Base-by-base conservation (phyloP, 2,329 filamentous ascomycete genomes). In the Tolypocladium amazonense region DNA sequence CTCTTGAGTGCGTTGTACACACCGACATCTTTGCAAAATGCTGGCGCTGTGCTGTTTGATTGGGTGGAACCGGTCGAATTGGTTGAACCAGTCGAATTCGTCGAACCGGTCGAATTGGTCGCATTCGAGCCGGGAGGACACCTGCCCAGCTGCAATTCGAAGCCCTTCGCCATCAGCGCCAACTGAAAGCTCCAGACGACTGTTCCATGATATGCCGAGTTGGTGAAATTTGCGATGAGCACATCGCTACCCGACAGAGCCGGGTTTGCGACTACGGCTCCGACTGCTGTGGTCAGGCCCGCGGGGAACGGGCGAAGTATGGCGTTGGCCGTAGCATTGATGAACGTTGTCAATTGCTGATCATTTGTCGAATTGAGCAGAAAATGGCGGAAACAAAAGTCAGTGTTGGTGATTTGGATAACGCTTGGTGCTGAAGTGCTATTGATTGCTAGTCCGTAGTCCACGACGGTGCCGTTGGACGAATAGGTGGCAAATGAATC, bases 161-260 rank as follows among this genome's bases (percentile, higher is more conserved):
- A 69, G 0, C 85, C 85, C 12, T 77, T 78, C 0, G 81, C 84
- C 80, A 87, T 85, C 78, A 88, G 85, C 0, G 83, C 79, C 4
- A 87, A 72, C 59, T 83, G 84, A 83, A 84, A 88, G 53, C 77
- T 79, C 85, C 84, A 88, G 1, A 88, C 75, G 0, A 88, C 84
- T 0, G 84, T 85, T 0, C 84, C 85, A 60, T 88, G 84, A 45
- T 72, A 88, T 0, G 80, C 81, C 3, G 75, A 73, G n/a, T 78
- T 81, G 0, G 81, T 81, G 62, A 80, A 88, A 57, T 81, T 80
- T 0, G 69, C 71, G 0, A 78, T 76, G 57, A 82, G 79, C 2
- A 74, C 72, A 0, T 75, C 69, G 18, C 79, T 72, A 0, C 71
- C 75, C 0, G 81, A 80, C 35, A 82, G 81, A 0, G 84, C 83